Percentiles rank a stretch among this genome's conserved stretches.
phyloP scores from a whole-genome alignment of 2,329 filamentous ascomycete species.

The Clarireedia homoeocarpa region DNA sequence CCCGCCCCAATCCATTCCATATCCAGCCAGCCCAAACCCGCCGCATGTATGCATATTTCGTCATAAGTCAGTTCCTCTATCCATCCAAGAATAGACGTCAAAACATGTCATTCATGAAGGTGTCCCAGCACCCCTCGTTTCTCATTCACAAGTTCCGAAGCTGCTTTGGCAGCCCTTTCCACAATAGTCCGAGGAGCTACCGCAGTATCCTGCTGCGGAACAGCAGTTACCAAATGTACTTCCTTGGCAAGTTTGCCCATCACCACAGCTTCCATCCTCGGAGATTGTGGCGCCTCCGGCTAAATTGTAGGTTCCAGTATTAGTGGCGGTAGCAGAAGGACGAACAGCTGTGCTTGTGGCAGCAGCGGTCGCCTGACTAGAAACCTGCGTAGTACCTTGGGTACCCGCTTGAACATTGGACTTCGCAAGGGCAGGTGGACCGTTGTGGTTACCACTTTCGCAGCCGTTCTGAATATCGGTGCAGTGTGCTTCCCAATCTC shows the following conservation, averaged over 20 bases:
- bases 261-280: constrained; percentile 5
- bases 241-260: constrained; percentile 1
- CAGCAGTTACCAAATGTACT: constrained; percentile 6
- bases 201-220: constrained; percentile 1
- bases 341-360: background rate
- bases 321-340: no score
- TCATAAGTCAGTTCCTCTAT: background rate
- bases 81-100: no score
- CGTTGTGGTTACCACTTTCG: constrained; percentile 35
- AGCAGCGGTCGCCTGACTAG: background rate
- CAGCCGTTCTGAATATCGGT: constrained; percentile 38
- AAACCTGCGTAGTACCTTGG: background rate
- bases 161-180: background rate
- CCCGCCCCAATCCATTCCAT: background rate
- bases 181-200: background rate
- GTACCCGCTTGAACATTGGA: background rate
- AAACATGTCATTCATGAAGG: no score
- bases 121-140: background rate
- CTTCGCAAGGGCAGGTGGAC: constrained; percentile 32
- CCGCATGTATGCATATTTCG: background rate
- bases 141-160: constrained; percentile 4
- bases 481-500: constrained; percentile 57
- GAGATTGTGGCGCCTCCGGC: background rate
- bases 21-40: background rate
- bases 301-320: background rate